Evolutionary conservation across 768 basidiomycete genomes (phyloP).

Genomic region (Pleurotus tuoliensis): DNA sequence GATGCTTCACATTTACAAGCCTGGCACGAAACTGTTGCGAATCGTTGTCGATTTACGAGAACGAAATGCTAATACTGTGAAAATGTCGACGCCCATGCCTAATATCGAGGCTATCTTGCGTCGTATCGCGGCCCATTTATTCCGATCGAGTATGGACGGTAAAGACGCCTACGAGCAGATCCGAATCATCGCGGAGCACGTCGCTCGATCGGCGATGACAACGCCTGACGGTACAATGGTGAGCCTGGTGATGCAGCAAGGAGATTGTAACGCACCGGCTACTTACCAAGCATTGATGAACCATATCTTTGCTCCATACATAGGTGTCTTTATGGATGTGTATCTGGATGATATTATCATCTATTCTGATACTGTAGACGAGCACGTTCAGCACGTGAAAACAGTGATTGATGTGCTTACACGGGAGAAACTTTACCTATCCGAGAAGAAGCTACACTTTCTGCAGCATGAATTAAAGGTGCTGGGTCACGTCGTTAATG

Average conservation of each 20-base stretch:
- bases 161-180: slow-evolving; percentile 41
- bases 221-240: slow-evolving; percentile 33
- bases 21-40: too few relatives aligned
- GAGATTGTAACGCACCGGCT: background rate
- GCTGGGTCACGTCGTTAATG: too few relatives aligned
- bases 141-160: slow-evolving; percentile 18
- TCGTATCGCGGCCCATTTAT: too few relatives aligned
- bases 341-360: slow-evolving; percentile 15
- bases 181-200: slow-evolving; percentile 21
- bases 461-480: too few relatives aligned
- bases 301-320: slow-evolving; percentile 4
- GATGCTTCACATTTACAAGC: slow-evolving; percentile 16
- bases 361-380: slow-evolving; percentile 21
- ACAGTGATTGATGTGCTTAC: slow-evolving; percentile 27
- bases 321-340: slow-evolving; percentile 8
- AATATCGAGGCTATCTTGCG: too few relatives aligned
- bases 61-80: too few relatives aligned
- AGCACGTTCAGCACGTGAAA: slow-evolving; percentile 28
- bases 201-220: slow-evolving; percentile 20
- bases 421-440: slow-evolving; percentile 31
- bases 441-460: background rate
- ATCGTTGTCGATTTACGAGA: too few relatives aligned
- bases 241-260: slow-evolving; percentile 29
- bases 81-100: too few relatives aligned
- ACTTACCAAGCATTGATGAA: too few relatives aligned